Evolutionary conservation across 305 asterid genomes (phyloP), one percentile per base, ranked within the genome.

Genomic region (Salvia sclarea): DNA sequence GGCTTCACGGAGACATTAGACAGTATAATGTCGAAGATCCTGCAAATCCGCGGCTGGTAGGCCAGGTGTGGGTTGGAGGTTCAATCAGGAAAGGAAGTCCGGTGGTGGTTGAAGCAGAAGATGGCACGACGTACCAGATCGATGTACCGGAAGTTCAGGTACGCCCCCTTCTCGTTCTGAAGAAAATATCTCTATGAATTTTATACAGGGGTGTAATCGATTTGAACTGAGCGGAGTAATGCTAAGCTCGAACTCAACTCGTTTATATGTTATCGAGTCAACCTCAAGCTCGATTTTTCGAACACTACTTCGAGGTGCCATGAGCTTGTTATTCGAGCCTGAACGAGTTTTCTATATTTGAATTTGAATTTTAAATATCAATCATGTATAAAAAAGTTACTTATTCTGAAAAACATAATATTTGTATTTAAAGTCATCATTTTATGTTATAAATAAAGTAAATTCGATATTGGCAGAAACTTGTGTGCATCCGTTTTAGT

Each of bases 1-100:
- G 99, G 99, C 97, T 94, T 57, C 99, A 94, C 21, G 99, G 99
- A 65, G 99, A 94, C 75, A 83, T 94, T 54, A 77, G 98, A 61
- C 98, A 94, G 64, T 94, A 94, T 62, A 86, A 91, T 55, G 84
- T 94, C 16, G 89, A 94, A 74, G 99, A 94, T 38, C 98, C 98
- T 44, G 55, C 73, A 61, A 88, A 73, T 70, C 96, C 92, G 7
- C 75, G 45, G 64, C 79, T 94, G 69, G 75, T 88, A 0, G 99
- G 99, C 28, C 99, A 89, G 69, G 83, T 89, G 8, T 94, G 84
- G 81, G 86, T 91, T 24, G 99, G 99, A 55, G 98, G 99, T 17
- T 75, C 60, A 66, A 50, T 94, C 53, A 59, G 41, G 3, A 89
- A 89, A 75, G 99, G 95, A 73, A 79, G 92, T 69, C 2, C 75